A percentile compares a stretch with the other conserved stretches of the same genome.
Conservation (phyloP, 805 yeast species). For the Candida xyloterini region DNA sequence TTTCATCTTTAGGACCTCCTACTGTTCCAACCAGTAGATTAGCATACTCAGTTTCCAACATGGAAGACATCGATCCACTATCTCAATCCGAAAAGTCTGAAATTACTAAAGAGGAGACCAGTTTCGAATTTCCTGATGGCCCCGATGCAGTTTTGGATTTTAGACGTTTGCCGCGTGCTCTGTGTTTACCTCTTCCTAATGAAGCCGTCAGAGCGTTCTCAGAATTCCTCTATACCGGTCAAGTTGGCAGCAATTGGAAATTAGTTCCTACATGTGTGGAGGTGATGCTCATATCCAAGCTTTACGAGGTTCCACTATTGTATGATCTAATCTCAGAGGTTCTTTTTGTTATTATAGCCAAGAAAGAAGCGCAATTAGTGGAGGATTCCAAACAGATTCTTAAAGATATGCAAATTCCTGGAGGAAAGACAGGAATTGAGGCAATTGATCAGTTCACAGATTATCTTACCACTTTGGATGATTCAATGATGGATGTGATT, state of each 20-base stretch:
- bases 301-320: constrained; percentile 65
- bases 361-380: constrained; percentile 55
- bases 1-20: background rate
- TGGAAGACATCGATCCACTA: constrained; percentile 2
- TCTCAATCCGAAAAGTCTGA: background rate
- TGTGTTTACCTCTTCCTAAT: constrained; percentile 67
- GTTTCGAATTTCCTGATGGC: constrained; percentile 15
- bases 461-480: constrained; percentile 58
- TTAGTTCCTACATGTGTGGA: constrained; percentile 67
- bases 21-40: constrained; percentile 5
- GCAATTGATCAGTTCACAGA: constrained; percentile 49
- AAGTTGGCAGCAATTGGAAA: constrained; percentile 73
- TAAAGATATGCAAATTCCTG: constrained; percentile 14
- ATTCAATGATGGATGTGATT: constrained; percentile 58
- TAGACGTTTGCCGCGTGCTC: constrained; percentile 59
- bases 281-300: constrained; percentile 57
- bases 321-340: constrained; percentile 69
- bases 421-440: constrained; percentile 19
- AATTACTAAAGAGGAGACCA: constrained; percentile 4
- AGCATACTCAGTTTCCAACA: constrained; percentile 8
- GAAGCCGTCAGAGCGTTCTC: constrained; percentile 60
- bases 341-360: constrained; percentile 64
- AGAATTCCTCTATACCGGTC: constrained; percentile 77
- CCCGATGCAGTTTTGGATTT: constrained; percentile 45
- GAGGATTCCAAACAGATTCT: constrained; percentile 38